These are phyloP conservation scores for Penicillium lividum DNA, from an alignment of 495 filamentous ascomycete genomes.

Conservation along the genomic window DNA sequence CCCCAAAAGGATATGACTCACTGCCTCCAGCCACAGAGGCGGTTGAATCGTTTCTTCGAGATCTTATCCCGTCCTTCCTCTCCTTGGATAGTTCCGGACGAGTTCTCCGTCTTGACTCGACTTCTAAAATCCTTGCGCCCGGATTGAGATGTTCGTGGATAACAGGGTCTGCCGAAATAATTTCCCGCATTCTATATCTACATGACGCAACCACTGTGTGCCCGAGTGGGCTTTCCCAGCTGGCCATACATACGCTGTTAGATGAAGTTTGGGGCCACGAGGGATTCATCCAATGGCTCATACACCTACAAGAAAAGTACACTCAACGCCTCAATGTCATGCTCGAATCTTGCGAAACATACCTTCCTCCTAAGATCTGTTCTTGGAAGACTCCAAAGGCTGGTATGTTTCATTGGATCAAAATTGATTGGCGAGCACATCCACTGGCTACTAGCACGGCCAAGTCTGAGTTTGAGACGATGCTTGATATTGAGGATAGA, in stretches of 20 bases:
- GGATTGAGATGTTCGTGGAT: constrained; percentile 57
- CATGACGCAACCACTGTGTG: constrained; percentile 71
- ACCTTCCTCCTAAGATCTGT: constrained; percentile 66
- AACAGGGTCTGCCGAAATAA: constrained; percentile 63
- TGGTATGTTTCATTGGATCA: constrained; percentile 75
- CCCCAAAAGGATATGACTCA: not conserved
- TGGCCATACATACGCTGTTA: constrained; percentile 73
- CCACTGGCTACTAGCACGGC: not conserved
- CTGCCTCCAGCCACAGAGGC: not conserved
- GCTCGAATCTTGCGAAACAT: constrained; percentile 65
- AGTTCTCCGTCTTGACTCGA: constrained; percentile 59
- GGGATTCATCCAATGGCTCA: constrained; percentile 78
- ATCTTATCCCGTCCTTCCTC: constrained; percentile 50
- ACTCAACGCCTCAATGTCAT: constrained; percentile 36
- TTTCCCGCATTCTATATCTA: constrained; percentile 67
- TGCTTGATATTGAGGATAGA: not conserved
- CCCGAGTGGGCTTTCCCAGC: constrained; percentile 72
- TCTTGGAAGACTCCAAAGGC: constrained; percentile 72
- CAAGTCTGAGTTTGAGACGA: not conserved
- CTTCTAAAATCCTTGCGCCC: constrained; percentile 56
- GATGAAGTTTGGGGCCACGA: constrained; percentile 84
- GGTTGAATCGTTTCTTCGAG: not conserved
- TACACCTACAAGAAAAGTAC: constrained; percentile 69
- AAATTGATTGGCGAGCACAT: constrained; percentile 17
- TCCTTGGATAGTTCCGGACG: constrained; percentile 54